phyloP scores from a whole-genome alignment of 2,329 filamentous ascomycete genomes.

The Trichoderma arundinaceum region DNA sequence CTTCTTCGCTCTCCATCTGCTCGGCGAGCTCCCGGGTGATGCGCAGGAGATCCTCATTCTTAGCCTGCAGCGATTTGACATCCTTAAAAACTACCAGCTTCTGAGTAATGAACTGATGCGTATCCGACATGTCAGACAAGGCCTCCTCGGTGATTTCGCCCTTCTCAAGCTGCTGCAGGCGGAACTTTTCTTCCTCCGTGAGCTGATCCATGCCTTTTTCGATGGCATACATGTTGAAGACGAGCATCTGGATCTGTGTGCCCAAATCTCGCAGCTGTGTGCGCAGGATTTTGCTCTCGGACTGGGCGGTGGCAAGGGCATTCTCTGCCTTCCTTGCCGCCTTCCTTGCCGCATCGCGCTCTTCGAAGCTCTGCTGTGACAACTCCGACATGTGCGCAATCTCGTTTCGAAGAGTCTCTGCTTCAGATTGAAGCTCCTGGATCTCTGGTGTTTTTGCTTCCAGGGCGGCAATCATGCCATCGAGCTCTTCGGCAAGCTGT shows the following conservation, averaged over 20 bases:
- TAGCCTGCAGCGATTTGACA: constrained; percentile 80
- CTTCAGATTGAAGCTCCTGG: constrained; percentile 81
- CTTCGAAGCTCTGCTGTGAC: constrained; percentile 79
- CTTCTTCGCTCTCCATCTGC: constrained; percentile 90
- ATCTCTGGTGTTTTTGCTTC: constrained; percentile 88
- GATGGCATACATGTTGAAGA: constrained; percentile 82
- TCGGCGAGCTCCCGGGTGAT: constrained; percentile 85
- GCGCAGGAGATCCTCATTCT: constrained; percentile 83
- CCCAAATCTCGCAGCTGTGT: constrained; percentile 89
- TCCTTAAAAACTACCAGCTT: constrained; percentile 90
- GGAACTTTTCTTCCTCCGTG: constrained; percentile 71
- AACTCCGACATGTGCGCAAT: constrained; percentile 84
- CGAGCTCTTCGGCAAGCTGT: constrained; percentile 75
- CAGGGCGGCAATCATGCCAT: constrained; percentile 83
- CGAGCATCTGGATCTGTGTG: constrained; percentile 85
- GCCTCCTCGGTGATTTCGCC: constrained; percentile 75
- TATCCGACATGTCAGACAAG: constrained; percentile 78
- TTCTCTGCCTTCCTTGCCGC: constrained; percentile 78
- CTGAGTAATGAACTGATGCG: constrained; percentile 86
- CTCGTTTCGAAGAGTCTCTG: constrained; percentile 78
- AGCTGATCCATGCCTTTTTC: constrained; percentile 79
- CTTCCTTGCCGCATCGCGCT: constrained; percentile 79
- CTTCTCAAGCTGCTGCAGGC: constrained; percentile 77
- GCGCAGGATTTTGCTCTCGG: constrained; percentile 78
- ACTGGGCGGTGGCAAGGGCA: constrained; percentile 66